phyloP scores from a whole-genome alignment of 805 yeast genomes.

The Metschnikowia lochheadii region DNA sequence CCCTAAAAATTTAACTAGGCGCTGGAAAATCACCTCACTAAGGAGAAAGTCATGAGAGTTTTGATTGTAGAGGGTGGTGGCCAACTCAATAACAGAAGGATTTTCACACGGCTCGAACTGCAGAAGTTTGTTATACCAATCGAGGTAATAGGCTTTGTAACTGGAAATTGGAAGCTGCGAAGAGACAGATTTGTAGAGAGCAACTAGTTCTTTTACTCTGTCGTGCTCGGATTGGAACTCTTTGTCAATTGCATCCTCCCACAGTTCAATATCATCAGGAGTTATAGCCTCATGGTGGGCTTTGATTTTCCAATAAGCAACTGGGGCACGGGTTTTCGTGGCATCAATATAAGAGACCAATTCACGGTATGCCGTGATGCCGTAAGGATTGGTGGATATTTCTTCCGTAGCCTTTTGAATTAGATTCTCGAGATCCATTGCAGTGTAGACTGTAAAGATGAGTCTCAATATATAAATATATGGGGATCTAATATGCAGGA shows the following conservation, averaged over 20 bases:
- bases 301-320: conserved; percentile 5
- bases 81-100: not conserved
- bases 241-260: conserved; percentile 7
- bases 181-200: not conserved
- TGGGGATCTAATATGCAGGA: not conserved
- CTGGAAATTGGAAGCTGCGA: conserved; percentile 1
- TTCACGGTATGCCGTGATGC: not conserved
- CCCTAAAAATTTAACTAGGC: conserved; percentile 7
- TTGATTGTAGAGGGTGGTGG: not conserved
- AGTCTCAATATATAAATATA: not conserved
- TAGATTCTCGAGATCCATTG: not conserved
- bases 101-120: not conserved
- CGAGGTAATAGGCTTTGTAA: not conserved
- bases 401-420: not conserved
- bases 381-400: not conserved
- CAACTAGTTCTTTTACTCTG: not conserved
- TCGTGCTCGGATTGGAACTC: not conserved
- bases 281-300: conserved; percentile 3
- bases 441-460: not conserved
- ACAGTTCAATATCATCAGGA: conserved; percentile 4
- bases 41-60: conserved; percentile 22
- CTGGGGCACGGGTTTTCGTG: not conserved
- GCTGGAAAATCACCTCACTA: conserved; percentile 21
- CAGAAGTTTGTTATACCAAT: not conserved
- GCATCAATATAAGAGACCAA: not conserved